Evolutionary conservation across 805 yeast genomes (phyloP), one percentile per base, ranked within the genome.

Genomic region (Priceomyces fermenticarens): DNA sequence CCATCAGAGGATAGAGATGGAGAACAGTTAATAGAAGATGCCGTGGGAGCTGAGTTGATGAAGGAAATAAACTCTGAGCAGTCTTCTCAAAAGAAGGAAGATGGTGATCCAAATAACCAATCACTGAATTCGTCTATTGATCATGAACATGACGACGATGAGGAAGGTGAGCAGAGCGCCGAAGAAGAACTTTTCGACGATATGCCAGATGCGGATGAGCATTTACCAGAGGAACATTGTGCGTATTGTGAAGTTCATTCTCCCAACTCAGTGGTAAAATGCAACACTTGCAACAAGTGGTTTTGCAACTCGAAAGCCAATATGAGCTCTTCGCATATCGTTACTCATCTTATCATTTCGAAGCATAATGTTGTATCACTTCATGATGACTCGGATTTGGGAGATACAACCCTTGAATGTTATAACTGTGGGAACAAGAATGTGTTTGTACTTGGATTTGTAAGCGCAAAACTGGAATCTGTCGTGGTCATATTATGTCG

Each of bases 401-500:
- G 97, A n/a, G 96, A 85, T 40, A 83, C 90, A 4, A 74, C 81
- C 1, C 65, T 90, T 43, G 97, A 90, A 60, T 90, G 97, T 65
- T 90, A 89, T 64, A 83, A 82, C 55, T 90, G 97, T 67, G 96
- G 96, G 25, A 78, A 77, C 55, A 79, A 72, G 44, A 90, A 90
- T 52, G 85, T 81, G 2, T 90, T 90, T 51, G 71, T 83, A 17
- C 67, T 90, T 30, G 97, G 97, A 0, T 88, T 83, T 61, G 93
- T 90, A 11, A 76, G 89, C 17, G 96, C 97, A 3, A 87, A 86
- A 55, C 77, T 82, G 43, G 95, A 88, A 49, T 81, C 89, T 3
- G 89, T 88, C 30, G 90, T 90, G 44, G 96, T 90, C 3, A 75
- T 89, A 32, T 62, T 90, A 36, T 90, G 97, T 63, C 79, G 97